A percentile compares a stretch with the other conserved stretches of the same genome.
Evolutionary conservation across 1,284 basidiomycete species (phyloP).

Genomic region (Pseudozyma hubeiensis): DNA sequence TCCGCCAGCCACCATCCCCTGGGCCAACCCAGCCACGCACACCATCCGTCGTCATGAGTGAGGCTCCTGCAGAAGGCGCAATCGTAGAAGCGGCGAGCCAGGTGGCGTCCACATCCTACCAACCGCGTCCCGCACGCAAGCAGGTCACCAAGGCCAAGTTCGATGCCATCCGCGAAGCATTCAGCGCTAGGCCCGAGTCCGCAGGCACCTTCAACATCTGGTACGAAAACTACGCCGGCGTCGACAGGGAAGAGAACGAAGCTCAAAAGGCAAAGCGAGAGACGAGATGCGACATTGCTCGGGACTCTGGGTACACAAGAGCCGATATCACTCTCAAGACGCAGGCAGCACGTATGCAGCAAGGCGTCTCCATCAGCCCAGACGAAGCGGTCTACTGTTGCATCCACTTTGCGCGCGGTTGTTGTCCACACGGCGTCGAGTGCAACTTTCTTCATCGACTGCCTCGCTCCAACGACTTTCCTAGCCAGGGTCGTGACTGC

Average conservation of each 20-base stretch:
- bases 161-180: slow-evolving; percentile 58
- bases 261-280: slow-evolving; percentile 86
- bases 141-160: slow-evolving; percentile 63
- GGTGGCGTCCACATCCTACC: slow-evolving; percentile 46
- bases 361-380: slow-evolving; percentile 17
- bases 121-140: slow-evolving; percentile 60
- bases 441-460: slow-evolving; percentile 93
- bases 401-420: slow-evolving; percentile 94
- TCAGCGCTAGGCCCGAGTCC: slow-evolving; percentile 51
- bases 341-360: slow-evolving; percentile 28
- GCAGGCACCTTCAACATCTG: slow-evolving; percentile 79
- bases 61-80: slow-evolving; percentile 2
- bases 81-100: slow-evolving; percentile 8
- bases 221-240: slow-evolving; percentile 97
- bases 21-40: neutral
- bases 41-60: slow-evolving; percentile 27
- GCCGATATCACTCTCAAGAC: slow-evolving; percentile 51
- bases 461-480: slow-evolving; percentile 75
- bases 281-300: slow-evolving; percentile 87
- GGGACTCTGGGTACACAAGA: slow-evolving; percentile 86
- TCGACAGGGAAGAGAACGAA: slow-evolving; percentile 70
- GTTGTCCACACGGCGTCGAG: slow-evolving; percentile 95
- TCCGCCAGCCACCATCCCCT: neutral
- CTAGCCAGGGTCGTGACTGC: slow-evolving; percentile 93
- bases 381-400: slow-evolving; percentile 88